Evolutionary conservation across 257 asterid genomes (phyloP), one percentile per base, ranked within the genome.

Genomic region (Solanum chiquidenum): DNA sequence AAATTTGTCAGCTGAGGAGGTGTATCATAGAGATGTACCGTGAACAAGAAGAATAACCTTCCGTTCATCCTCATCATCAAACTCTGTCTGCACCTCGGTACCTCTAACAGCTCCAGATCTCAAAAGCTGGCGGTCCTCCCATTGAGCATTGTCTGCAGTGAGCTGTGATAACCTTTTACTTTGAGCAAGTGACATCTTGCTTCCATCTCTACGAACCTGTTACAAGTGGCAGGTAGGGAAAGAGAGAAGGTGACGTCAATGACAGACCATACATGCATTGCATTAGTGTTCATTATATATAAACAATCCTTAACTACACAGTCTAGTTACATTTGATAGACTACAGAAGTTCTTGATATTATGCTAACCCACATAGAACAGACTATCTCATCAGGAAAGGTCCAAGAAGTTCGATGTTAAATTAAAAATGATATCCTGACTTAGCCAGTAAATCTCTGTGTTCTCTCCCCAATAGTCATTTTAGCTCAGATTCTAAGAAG

Each of bases 91-190:
- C 91, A 97, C 93, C 90, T 97, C 99, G 34, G 99, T 95, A 88
- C 98, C 96, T 92, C 96, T 91, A 86, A 97, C 99, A 90, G 98
- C 99, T 87, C 99, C 99, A 85, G 99, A 97, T 88, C 99, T 93
- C 87, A 97, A 89, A 86, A 95, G 99, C 92, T 97, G 99, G 34
- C 98, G 90, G 90, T 96, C 99, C 92, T 97, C 99, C 99, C 99
- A 97, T 89, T 96, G 99, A 88, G 99, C 99, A 94, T 96, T 96
- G 93, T 97, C 99, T 87, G 99, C 99, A 74, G 98, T 95, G 71
- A 95, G 96, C 89, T 97, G 99, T 14, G 99, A 95, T 86, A 95
- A 88, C 92, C 94, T 96, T 91, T 97, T 97, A 93, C 95, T 97
- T 93, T 96, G 99, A 76, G 99, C 92, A 88, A 97, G 98, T 71